Base-by-base conservation (phyloP, 768 basidiomycete species). In the Sporobolomyces roseus region DNA sequence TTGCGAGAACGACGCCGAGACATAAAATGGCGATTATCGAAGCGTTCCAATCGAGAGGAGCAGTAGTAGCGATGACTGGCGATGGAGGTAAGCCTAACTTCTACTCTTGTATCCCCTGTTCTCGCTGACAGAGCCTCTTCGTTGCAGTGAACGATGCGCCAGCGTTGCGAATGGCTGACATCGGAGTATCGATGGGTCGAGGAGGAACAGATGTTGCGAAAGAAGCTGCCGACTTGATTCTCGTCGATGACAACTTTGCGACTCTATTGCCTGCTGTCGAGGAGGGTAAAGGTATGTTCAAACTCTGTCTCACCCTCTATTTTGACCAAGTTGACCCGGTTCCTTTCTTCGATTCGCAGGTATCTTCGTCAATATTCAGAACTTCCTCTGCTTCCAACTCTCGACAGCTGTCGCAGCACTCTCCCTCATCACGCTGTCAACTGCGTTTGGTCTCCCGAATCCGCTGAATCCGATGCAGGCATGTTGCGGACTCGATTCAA, bases 171-270 rank as follows among this genome's bases (percentile, higher is more conserved):
- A 91, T 92, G 91, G 93, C 94, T 4, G 93, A 97, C 77, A 96
- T 98, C 74, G 94, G 94, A 17, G 86, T 98, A 61, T 90, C 91
- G 45, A 98, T 98, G 94, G 94, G 94, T 65, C 91, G 90, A 80
- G 91, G 89, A 69, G 94, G 94, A n/a, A 96, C 94, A 25, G 94
- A 98, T 77, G 94, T 98, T 16, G 93, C 94, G 30, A 98, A 98
- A 79, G 94, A 97, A 80, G 93, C 93, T 13, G 93, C 94, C 10
- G 92, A 98, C 80, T 87, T 93, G 74, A 96, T 98, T 74, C 84
- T 98, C 25, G 93, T 96, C 36, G 93, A 97, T 77, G 94, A 98
- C 78, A 93, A 97, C 79, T 97, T 98, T 76, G 89, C 85, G 67
- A 96, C 93, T 1, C 91, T 98, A 65, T 79, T 97, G 45, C 90